phyloP scores from a whole-genome alignment of 2,329 filamentous ascomycete species.

The Nakataea oryzae region DNA sequence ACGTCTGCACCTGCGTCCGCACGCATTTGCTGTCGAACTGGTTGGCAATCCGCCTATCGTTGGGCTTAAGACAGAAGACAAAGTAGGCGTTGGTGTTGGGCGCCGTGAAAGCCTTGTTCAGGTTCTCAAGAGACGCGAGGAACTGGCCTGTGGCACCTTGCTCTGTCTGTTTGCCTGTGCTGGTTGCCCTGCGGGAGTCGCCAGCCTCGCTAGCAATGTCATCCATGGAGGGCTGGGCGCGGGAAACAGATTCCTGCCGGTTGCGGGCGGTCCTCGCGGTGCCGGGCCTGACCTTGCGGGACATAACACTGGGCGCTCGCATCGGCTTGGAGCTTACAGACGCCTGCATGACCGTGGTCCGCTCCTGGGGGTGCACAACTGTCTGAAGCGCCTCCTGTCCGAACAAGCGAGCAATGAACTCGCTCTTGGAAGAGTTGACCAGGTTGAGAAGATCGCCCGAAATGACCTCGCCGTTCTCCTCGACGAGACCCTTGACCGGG shows the following conservation, averaged over 20 bases:
- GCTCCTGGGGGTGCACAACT: constrained; percentile 85
- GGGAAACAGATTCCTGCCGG: constrained; percentile 21
- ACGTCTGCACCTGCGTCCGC: constrained; percentile 83
- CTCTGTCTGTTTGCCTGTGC: constrained; percentile 41
- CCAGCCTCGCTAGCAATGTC: constrained; percentile 35
- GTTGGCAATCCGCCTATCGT: constrained; percentile 92
- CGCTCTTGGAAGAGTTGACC: constrained; percentile 76
- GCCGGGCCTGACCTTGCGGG: constrained; percentile 54
- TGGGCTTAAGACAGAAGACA: constrained; percentile 93
- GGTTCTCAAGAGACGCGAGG: constrained; percentile 76
- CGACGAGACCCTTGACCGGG: constrained; percentile 72
- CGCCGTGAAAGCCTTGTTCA: constrained; percentile 75
- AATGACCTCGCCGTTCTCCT: constrained; percentile 94
- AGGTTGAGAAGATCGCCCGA: constrained; percentile 94
- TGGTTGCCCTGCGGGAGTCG: constrained; percentile 27
- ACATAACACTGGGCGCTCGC: constrained; percentile 85
- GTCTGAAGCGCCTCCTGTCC: constrained; percentile 93
- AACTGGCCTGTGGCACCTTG: constrained; percentile 93
- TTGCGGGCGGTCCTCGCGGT: constrained; percentile 18
- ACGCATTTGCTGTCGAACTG: constrained; percentile 99
- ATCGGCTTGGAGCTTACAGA: constrained; percentile 93
- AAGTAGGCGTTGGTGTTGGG: constrained; percentile 89
- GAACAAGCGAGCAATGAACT: constrained; percentile 83
- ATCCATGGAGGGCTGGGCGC: constrained; percentile 27
- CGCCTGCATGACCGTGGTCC: constrained; percentile 84